phyloP scores from a whole-genome alignment of 2,329 filamentous ascomycete genomes.

The Corinectria fuckeliana region DNA sequence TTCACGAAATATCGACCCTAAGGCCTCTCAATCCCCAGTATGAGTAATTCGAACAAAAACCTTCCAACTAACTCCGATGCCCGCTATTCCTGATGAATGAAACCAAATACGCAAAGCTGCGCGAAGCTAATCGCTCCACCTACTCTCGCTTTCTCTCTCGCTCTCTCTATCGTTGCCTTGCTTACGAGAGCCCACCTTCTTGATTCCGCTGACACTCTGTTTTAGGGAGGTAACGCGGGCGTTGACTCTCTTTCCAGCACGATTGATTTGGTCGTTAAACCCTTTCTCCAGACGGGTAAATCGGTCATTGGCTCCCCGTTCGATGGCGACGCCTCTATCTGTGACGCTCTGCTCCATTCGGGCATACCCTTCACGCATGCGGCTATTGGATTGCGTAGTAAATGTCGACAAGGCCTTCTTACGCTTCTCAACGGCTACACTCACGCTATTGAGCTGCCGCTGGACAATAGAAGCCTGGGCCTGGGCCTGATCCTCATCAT shows the following conservation, averaged over 20 bases:
- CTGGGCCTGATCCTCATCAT: background rate
- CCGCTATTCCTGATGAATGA: background rate
- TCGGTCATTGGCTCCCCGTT: constrained; percentile 6
- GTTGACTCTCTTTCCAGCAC: background rate
- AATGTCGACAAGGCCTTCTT: constrained; percentile 24
- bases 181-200: background rate
- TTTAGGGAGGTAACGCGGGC: background rate
- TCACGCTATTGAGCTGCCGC: constrained; percentile 13
- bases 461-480: background rate
- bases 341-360: constrained; percentile 14
- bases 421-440: constrained; percentile 23
- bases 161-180: background rate
- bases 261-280: background rate
- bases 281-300: constrained; percentile 1
- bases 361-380: constrained; percentile 11
- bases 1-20: background rate
- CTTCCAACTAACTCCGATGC: background rate
- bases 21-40: background rate
- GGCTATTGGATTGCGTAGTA: constrained; percentile 12
- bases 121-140: background rate
- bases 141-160: background rate
- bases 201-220: background rate
- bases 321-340: constrained; percentile 11
- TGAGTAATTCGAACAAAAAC: background rate
- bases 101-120: background rate